Evolutionary conservation across 1,284 basidiomycete species (phyloP).

Genomic region (Wallemia mellicola): DNA sequence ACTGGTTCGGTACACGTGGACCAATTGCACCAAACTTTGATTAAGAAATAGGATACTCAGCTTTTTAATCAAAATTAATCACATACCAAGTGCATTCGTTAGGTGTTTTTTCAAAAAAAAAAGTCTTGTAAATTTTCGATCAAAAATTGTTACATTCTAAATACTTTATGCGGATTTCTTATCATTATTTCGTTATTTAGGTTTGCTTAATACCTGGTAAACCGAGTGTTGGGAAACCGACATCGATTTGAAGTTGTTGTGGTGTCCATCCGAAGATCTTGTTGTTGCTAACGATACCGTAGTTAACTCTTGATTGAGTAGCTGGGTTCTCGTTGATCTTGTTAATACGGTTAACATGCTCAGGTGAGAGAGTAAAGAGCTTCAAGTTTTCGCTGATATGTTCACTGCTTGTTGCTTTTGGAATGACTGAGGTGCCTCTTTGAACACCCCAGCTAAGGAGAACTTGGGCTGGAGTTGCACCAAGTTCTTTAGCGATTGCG

Average conservation of each 20-base stretch:
- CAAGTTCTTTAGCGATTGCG: slow-evolving; percentile 27
- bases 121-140: no score
- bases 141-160: no score
- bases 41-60: no score
- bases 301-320: not conserved
- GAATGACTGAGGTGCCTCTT: slow-evolving; percentile 36
- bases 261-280: not conserved
- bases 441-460: slow-evolving; percentile 36
- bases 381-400: not conserved
- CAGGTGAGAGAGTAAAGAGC: not conserved
- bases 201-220: not conserved
- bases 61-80: no score
- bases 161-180: no score
- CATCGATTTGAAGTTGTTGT: not conserved
- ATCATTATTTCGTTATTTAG: no score
- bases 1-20: slow-evolving; percentile 12
- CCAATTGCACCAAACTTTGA: not conserved
- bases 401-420: slow-evolving; percentile 27
- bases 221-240: not conserved
- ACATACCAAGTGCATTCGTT: no score
- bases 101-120: no score
- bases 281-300: no score
- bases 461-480: slow-evolving; percentile 32
- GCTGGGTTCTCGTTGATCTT: not conserved
- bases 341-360: not conserved